Evolutionary conservation across 2,329 filamentous ascomycete genomes (phyloP).

Genomic region (Neospermospora avenae): DNA sequence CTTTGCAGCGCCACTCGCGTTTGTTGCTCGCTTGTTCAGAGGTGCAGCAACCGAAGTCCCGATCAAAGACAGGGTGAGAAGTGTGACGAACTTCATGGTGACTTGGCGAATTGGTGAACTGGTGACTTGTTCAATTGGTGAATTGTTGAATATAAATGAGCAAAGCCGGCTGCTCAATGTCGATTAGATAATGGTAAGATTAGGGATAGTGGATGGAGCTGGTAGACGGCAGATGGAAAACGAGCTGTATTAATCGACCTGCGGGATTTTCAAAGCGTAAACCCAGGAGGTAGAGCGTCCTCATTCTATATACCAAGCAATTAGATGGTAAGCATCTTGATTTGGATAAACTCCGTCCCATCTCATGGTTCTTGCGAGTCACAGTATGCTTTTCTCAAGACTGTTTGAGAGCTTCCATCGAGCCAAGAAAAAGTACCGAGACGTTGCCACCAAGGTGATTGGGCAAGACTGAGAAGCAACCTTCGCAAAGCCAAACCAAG

Average conservation of each 20-base stretch:
- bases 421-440: neutral
- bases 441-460: neutral
- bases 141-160: too few species aligned
- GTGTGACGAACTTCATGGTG: constrained; percentile 22
- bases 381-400: neutral
- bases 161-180: neutral
- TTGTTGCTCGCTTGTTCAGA: neutral
- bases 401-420: neutral
- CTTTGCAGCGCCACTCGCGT: neutral
- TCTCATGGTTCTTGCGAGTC: neutral
- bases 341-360: neutral
- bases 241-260: neutral
- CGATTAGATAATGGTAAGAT: neutral
- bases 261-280: neutral
- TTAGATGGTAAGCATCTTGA: neutral
- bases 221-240: neutral
- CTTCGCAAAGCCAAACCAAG: constrained; percentile 1
- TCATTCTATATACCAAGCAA: neutral
- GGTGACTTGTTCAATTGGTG: too few species aligned
- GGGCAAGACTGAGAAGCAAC: neutral
- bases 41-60: constrained; percentile 9
- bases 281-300: neutral
- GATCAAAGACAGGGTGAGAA: constrained; percentile 17
- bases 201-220: neutral
- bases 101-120: too few species aligned